These are phyloP conservation scores for Hymenoscyphus scutula DNA, from an alignment of 2,329 filamentous ascomycete species.

Conservation along the genomic window DNA sequence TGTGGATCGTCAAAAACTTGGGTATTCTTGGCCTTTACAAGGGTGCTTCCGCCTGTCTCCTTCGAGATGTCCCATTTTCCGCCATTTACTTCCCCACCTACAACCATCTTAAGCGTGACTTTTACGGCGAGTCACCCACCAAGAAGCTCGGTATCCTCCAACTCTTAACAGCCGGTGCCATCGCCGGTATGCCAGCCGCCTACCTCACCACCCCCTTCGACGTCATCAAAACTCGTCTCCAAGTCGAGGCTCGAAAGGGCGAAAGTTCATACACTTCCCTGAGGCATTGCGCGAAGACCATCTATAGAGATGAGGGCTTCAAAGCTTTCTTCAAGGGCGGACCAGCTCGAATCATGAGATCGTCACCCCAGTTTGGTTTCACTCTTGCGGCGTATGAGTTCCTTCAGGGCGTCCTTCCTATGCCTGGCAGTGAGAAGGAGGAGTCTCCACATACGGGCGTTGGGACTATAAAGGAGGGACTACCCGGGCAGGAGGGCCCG, in stretches of 20 bases:
- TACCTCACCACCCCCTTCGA: conserved; percentile 98
- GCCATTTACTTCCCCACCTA: conserved; percentile 99
- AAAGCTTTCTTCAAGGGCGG: conserved; percentile 98
- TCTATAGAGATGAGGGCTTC: conserved; percentile 90
- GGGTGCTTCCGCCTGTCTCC: conserved; percentile 87
- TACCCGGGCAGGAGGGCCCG: conserved; percentile 34
- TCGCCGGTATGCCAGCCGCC: conserved; percentile 85
- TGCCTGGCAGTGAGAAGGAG: conserved; percentile 62
- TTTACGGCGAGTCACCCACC: conserved; percentile 84
- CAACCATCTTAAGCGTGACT: conserved; percentile 87
- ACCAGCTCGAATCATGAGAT: conserved; percentile 89
- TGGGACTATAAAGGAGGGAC: conserved; percentile 55
- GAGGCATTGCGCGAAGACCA: conserved; percentile 78
- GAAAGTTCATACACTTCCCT: conserved; percentile 85
- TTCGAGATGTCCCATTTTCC: conserved; percentile 96
- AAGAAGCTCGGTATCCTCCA: conserved; percentile 90
- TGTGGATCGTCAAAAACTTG: conserved; percentile 96
- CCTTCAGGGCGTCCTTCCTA: conserved; percentile 75
- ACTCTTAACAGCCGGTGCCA: conserved; percentile 90
- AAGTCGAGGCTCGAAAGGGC: conserved; percentile 96
- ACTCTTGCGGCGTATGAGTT: conserved; percentile 95
- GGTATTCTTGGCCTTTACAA: conserved; percentile 95
- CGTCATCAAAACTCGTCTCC: conserved; percentile 97
- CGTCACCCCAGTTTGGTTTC: conserved; percentile 96
- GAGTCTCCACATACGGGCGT: conserved; percentile 52